Evolutionary conservation across 192 early-diverging fungal species (phyloP).

Genomic region (Coemansia furcata): DNA sequence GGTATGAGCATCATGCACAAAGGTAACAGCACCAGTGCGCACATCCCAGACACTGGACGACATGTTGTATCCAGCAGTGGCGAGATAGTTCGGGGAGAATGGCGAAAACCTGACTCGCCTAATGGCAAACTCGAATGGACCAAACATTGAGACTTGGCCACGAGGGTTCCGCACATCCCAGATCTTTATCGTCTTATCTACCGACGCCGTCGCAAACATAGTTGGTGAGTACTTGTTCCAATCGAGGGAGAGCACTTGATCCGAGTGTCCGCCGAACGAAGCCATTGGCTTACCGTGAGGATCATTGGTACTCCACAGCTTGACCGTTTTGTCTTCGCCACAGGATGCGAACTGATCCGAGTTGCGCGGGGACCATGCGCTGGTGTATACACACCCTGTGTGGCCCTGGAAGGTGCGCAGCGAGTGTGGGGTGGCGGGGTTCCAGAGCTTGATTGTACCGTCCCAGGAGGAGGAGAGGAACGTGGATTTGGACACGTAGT

Average conservation of each 20-base stretch:
- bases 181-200: constrained; percentile 83
- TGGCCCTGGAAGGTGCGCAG: constrained; percentile 88
- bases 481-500: constrained; percentile 81
- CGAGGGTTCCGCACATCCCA: constrained; percentile 87
- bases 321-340: constrained; percentile 86
- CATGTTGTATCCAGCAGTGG: constrained; percentile 94
- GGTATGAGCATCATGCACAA: constrained; percentile 81
- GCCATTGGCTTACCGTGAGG: constrained; percentile 59
- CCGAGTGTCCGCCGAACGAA: constrained; percentile 75
- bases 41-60: constrained; percentile 92
- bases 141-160: constrained; percentile 68
- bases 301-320: constrained; percentile 85
- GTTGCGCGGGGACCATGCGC: constrained; percentile 79
- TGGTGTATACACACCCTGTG: constrained; percentile 87
- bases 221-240: constrained; percentile 96
- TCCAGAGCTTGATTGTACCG: constrained; percentile 94
- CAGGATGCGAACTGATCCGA: constrained; percentile 81
- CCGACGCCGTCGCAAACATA: constrained; percentile 82
- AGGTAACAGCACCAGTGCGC: constrained; percentile 50
- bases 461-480: constrained; percentile 97
- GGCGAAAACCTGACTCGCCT: constrained; percentile 92
- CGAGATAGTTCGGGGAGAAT: constrained; percentile 77
- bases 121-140: constrained; percentile 91
- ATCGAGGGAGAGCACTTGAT: constrained; percentile 88
- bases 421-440: constrained; percentile 71